Evolutionary conservation across 1,139 yeast genomes (phyloP).

Genomic region (Suhomyces kunorum): DNA sequence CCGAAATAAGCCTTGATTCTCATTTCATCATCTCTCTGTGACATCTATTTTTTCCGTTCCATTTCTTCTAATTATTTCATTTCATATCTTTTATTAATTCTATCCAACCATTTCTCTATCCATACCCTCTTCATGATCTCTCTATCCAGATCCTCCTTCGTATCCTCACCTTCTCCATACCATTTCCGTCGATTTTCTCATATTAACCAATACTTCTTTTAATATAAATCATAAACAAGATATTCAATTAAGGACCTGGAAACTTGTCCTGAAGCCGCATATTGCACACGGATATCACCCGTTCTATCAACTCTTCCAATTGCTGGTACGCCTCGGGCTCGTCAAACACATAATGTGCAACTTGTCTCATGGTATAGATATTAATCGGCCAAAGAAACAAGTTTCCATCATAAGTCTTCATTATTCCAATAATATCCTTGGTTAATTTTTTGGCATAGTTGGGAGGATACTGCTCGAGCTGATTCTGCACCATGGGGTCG

Average conservation of each 20-base stretch:
- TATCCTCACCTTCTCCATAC: too few relatives aligned
- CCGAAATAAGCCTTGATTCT: too few relatives aligned
- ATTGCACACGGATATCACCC: constrained; percentile 22
- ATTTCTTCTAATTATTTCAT: too few relatives aligned
- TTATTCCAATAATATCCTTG: constrained; percentile 41
- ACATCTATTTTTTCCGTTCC: too few relatives aligned
- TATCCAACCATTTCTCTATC: too few relatives aligned
- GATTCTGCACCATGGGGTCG: constrained; percentile 21
- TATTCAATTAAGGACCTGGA: background rate
- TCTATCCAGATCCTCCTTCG: too few relatives aligned
- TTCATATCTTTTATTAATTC: too few relatives aligned
- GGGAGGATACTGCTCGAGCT: constrained; percentile 26
- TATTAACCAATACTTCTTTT: too few relatives aligned
- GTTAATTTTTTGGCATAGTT: constrained; percentile 32
- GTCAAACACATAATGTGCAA: constrained; percentile 31
- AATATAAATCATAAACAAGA: too few relatives aligned
- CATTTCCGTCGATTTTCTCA: background rate
- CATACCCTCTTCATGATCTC: too few relatives aligned
- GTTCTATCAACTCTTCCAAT: constrained; percentile 29
- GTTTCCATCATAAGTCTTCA: constrained; percentile 39
- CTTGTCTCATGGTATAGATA: constrained; percentile 35
- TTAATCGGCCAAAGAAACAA: constrained; percentile 38
- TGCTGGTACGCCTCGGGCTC: constrained; percentile 30
- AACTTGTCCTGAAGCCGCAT: constrained; percentile 9
- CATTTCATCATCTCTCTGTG: too few relatives aligned